Evolutionary conservation across 306 rosid species (phyloP).

Genomic region (Cucurbita ficifolia): DNA sequence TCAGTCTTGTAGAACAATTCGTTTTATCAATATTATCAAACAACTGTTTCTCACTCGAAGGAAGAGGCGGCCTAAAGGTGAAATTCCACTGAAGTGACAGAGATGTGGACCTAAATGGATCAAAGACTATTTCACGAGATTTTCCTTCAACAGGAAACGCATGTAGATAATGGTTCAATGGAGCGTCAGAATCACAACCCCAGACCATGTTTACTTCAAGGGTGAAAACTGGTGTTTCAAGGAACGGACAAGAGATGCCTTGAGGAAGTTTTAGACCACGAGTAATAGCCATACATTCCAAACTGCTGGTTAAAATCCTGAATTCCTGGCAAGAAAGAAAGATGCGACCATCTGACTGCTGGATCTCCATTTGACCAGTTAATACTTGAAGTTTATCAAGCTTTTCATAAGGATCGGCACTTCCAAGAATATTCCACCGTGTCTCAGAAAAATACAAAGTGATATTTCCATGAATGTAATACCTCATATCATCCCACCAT

Average conservation of each 20-base stretch:
- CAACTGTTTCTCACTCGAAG: slow-evolving; percentile 30
- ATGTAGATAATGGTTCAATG: slow-evolving; percentile 82
- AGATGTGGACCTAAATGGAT: slow-evolving; percentile 91
- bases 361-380: slow-evolving; percentile 56
- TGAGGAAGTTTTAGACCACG: slow-evolving; percentile 69
- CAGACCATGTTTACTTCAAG: slow-evolving; percentile 88
- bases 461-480: slow-evolving; percentile 83
- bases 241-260: slow-evolving; percentile 54
- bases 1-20: slow-evolving; percentile 52
- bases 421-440: slow-evolving; percentile 61
- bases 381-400: slow-evolving; percentile 74
- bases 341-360: slow-evolving; percentile 81
- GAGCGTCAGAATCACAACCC: slow-evolving; percentile 88
- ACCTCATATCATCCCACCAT: slow-evolving; percentile 99
- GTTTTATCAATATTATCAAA: slow-evolving; percentile 34
- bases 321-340: slow-evolving; percentile 62
- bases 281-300: slow-evolving; percentile 78
- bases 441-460: slow-evolving; percentile 58
- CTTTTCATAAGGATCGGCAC: slow-evolving; percentile 91
- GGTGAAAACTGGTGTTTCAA: slow-evolving; percentile 67
- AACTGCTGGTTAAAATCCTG: slow-evolving; percentile 64
- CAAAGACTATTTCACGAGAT: slow-evolving; percentile 66
- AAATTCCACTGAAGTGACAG: slow-evolving; percentile 85
- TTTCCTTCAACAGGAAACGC: slow-evolving; percentile 75
- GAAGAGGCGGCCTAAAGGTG: slow-evolving; percentile 50